These are phyloP conservation scores for Dunaliella primolecta DNA, from an alignment of 139 green algal species.

Conservation along the genomic window DNA sequence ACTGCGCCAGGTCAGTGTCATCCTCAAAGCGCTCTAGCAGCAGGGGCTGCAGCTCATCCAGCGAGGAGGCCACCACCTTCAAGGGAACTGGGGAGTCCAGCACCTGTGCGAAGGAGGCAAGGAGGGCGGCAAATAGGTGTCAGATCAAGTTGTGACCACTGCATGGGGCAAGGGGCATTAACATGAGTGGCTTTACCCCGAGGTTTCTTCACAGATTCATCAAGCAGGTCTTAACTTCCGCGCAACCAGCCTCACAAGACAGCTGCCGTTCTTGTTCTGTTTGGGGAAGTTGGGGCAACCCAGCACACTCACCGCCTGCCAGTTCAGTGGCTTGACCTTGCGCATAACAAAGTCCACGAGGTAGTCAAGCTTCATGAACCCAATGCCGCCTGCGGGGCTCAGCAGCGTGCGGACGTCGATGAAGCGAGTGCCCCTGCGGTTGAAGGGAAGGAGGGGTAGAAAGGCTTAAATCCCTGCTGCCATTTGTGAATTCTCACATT, in stretches of 20 bases:
- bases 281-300: no score
- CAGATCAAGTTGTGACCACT: no score
- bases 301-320: neutral
- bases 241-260: no score
- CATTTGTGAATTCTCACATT: no score
- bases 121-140: no score
- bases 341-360: slow-evolving; percentile 82
- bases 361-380: slow-evolving; percentile 78
- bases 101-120: slow-evolving; percentile 12
- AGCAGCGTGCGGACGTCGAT: slow-evolving; percentile 49
- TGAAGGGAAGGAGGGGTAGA: neutral
- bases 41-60: slow-evolving; percentile 63
- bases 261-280: no score
- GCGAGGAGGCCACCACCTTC: slow-evolving; percentile 76
- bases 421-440: slow-evolving; percentile 45
- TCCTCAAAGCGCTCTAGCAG: slow-evolving; percentile 57
- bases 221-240: no score
- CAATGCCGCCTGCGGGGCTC: slow-evolving; percentile 6
- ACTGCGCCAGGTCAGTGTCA: slow-evolving; percentile 64
- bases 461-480: no score
- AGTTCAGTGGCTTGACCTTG: slow-evolving; percentile 64
- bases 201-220: no score
- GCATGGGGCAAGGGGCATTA: no score
- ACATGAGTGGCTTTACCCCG: no score
- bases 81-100: slow-evolving; percentile 59